Evolutionary conservation across 2,329 filamentous ascomycete genomes (phyloP).

Genomic region (Colletotrichum truncatum): DNA sequence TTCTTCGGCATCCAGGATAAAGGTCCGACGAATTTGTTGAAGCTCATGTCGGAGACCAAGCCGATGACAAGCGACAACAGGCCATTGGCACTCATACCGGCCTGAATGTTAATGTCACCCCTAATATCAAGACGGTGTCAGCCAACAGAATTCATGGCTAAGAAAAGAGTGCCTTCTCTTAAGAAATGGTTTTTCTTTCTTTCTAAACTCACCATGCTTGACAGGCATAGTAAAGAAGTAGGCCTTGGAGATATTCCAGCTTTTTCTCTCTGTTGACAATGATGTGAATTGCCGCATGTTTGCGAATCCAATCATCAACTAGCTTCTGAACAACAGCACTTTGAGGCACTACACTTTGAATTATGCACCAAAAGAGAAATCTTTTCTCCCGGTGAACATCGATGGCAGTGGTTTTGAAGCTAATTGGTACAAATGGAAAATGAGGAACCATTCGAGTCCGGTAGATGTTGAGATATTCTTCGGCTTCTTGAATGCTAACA

Average conservation of each 20-base stretch:
- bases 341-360: slow-evolving; percentile 44
- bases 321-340: slow-evolving; percentile 40
- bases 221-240: slow-evolving; percentile 49
- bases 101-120: slow-evolving; percentile 49
- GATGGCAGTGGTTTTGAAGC: slow-evolving; percentile 33
- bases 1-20: slow-evolving; percentile 35
- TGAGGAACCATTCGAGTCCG: slow-evolving; percentile 41
- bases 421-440: slow-evolving; percentile 50
- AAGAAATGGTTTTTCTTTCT: too few species aligned
- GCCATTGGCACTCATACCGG: slow-evolving; percentile 46
- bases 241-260: slow-evolving; percentile 47
- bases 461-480: slow-evolving; percentile 43
- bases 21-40: slow-evolving; percentile 38
- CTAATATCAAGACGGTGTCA: slow-evolving; percentile 31
- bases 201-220: slow-evolving; percentile 47
- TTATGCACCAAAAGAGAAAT: slow-evolving; percentile 48
- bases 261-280: slow-evolving; percentile 46
- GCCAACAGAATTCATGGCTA: not conserved
- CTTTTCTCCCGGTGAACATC: slow-evolving; percentile 42
- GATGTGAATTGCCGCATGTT: slow-evolving; percentile 46
- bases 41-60: slow-evolving; percentile 47
- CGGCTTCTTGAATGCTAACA: slow-evolving; percentile 43
- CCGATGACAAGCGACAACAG: slow-evolving; percentile 49
- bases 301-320: slow-evolving; percentile 46
- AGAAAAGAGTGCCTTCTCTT: too few species aligned